Base-by-base conservation (phyloP, 169 alveolate species). In the Plasmodium sp. region DNA sequence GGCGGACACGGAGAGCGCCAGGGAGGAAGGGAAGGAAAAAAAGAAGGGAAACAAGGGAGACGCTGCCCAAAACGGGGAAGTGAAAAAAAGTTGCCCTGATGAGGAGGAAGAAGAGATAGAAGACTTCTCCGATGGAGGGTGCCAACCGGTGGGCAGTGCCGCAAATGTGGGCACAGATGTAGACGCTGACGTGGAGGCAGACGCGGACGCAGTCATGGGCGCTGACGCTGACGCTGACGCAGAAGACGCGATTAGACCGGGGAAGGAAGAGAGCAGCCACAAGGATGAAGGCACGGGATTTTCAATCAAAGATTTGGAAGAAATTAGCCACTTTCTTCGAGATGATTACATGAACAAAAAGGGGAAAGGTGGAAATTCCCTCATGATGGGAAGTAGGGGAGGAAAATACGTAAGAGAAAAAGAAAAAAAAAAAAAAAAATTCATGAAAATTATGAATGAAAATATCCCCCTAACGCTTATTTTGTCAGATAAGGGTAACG, bases 401-500 rank as follows among this genome's bases (percentile, higher is more conserved):
- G 33, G 39, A 31, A 71, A 71, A 90, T 58, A 90, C 36, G 73
- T 56, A 90, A 48, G 39, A 41, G 86, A 85, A 48, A 88, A 90
- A 9, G 94, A 90, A 16, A 90, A 56, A 7, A 90, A 74, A 41
- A 90, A 80, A 81, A 90, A 81, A 58, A 62, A 45, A 33, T 80
- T 90, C 39, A 62, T 43, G 71, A 90, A 80, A 81, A 90, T 75
- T 90, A 79, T 86, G 83, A 51, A 81, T 43, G 94, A 90, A 80
- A 90, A 81, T 80, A 81, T 27, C 18, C 94, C 94, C 31, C 27
- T 90, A 81, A 81, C 94, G 2, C 79, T 80, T 39, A 34, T 80
- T 7, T 67, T 90, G 73, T 41, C 88, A 36, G 74, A 67, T 80
- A 90, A 90, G 39, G 94, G 94, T 12, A 90, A 90, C 73, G 94